These are phyloP conservation scores for Toxoplasma gondii DNA, from an alignment of 169 alveolate genomes.

Conservation along the genomic window DNA sequence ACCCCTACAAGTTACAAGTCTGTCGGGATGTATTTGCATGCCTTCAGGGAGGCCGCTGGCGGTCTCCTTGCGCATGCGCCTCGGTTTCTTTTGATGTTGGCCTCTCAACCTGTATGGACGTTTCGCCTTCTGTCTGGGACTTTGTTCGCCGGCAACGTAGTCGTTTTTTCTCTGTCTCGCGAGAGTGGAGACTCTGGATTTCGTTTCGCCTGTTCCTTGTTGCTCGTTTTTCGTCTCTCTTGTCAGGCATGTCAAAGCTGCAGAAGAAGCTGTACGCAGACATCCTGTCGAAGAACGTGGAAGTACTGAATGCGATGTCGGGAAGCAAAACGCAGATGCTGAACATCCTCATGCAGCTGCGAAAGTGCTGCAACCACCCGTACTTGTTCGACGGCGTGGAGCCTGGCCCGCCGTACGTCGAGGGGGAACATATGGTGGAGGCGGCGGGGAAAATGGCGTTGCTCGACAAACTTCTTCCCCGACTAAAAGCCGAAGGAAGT, in stretches of 20 bases:
- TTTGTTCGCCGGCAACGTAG: background rate
- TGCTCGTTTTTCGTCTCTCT: background rate
- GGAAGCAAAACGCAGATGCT: slow-evolving; percentile 90
- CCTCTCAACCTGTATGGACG: background rate
- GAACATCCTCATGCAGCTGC: slow-evolving; percentile 97
- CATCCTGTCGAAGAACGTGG: slow-evolving; percentile 76
- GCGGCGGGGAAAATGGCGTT: slow-evolving; percentile 93
- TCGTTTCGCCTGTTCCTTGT: slow-evolving; percentile 10
- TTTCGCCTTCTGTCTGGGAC: background rate
- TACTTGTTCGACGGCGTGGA: slow-evolving; percentile 92
- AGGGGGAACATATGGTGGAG: slow-evolving; percentile 75
- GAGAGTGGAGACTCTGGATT: background rate
- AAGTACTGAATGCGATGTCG: slow-evolving; percentile 59
- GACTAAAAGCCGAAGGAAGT: slow-evolving; percentile 92
- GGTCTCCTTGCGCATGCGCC: no score
- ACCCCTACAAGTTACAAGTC: no score
- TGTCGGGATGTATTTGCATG: no score
- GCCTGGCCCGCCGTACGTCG: slow-evolving; percentile 78
- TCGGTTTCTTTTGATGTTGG: no score
- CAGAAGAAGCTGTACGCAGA: slow-evolving; percentile 88
- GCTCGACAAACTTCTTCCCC: slow-evolving; percentile 91
- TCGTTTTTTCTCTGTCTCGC: background rate
- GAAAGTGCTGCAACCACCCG: slow-evolving; percentile 98
- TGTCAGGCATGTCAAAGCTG: slow-evolving; percentile 74
- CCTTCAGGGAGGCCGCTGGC: no score